Base-by-base conservation (phyloP, 2,329 filamentous ascomycete genomes). In the Teratosphaeriaceae sp. region DNA sequence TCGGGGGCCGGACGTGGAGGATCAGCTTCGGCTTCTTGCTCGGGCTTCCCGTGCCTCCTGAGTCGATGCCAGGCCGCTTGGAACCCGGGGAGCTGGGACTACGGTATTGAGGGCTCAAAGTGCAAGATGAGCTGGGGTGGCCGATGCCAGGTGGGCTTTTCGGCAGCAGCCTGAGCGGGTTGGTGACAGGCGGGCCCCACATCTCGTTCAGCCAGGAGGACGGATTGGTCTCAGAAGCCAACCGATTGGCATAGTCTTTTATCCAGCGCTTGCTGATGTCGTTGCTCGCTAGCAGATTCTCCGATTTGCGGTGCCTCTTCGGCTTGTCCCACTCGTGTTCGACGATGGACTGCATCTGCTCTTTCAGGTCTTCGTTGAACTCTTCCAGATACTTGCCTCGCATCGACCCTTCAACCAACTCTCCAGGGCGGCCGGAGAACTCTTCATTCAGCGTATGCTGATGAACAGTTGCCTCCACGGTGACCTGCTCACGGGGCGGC, bases 301-400 rank as follows among this genome's bases (percentile, higher is more conserved):
- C 18, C 11, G 4, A 20, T 5, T 38, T 38, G 35, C 35, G 35
- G 12, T n/a, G n/a, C 7, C 12, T 13, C 5, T 6, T 6, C 3
- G 35, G 35, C 35, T 26, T 38, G 12, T 38, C 22, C 20, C 21
- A 5, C n/a, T 38, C 35, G 19, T 5, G 12, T 18, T 38, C 8
- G 11, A 3, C 3, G n/a, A 38, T 22, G n/a, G 12, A 9, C n/a
- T 38, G 4, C 35, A n/a, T 22, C 35, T 23, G 35, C 13, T 20
- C 8, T 24, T 23, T 38, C 19, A 38, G 22, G 20, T 22, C 19
- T 16, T 24, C 35, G 8, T 38, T 38, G 20, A 38, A 16, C 11
- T 38, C 19, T 16, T 38, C 35, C 19, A 38, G 35, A 15, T 38
- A 38, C 35, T 8, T 38, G 19, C 35, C 35, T 11, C 35, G 35